Base-by-base conservation (phyloP, 176 grass and related monocot genomes). In the Carex kokanica region DNA sequence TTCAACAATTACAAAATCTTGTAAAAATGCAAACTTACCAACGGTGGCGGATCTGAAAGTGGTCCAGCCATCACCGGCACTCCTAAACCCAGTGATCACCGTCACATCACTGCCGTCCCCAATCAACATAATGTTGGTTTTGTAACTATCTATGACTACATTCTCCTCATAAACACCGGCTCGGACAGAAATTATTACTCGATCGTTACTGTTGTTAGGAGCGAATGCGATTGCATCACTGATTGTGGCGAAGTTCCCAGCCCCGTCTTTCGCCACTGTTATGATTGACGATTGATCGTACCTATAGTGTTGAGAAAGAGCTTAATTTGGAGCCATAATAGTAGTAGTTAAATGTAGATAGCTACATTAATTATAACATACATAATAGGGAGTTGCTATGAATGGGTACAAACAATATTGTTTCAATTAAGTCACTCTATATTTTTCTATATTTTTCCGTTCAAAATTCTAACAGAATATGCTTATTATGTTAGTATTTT, bases 111-210 rank as follows among this genome's bases (percentile, higher is more conserved):
- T 84, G 51, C 90, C 88, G 2, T 91, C 95, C 10, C 92, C 92
- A 54, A 91, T 64, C 0, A 92, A 31, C 14, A 81, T 81, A 65
- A 98, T 78, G 84, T 98, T 94, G 15, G 65, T 88, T 87, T 88
- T 92, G 58, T 23, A 77, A 71, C 43, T 23, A 2, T 84, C 81
- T 8, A 98, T 86, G n/a, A 92, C 88, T 80, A 97, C 88, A 77
- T 94, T 93, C 78, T 97, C 94, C 81, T 89, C 89, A 78, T 98
- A 98, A 61, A 87, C 85, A 23, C 92, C 95, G 16, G 87, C 89
- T 78, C 85, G 88, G 38, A 98, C 85, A 0, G 12, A 16, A 68
- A 98, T 90, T 75, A 98, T 74, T 41, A 86, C 87, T 84, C 90
- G 84, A 74, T 79, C 3, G 0, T 54, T 49, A 79, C 89, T 93